phyloP scores from a whole-genome alignment of 108 stramenopile genomes.

The Skeletonema potamos region DNA sequence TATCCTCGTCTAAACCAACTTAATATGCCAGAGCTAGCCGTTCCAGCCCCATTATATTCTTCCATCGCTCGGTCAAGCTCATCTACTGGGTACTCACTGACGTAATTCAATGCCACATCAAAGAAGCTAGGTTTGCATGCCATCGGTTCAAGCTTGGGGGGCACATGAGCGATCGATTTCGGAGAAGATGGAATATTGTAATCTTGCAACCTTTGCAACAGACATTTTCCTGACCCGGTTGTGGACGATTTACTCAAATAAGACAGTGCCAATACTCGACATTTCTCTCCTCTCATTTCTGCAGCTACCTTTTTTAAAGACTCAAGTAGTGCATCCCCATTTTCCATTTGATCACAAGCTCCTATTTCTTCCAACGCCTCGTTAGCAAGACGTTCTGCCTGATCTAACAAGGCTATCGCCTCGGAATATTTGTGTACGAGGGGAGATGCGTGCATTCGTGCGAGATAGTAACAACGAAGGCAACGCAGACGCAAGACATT shows the following conservation, averaged over 20 bases:
- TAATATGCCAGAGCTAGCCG: slow-evolving; percentile 33
- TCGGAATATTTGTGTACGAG: slow-evolving; percentile 43
- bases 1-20: slow-evolving; percentile 35
- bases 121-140: slow-evolving; percentile 76
- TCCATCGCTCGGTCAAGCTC: slow-evolving; percentile 54
- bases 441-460: slow-evolving; percentile 48
- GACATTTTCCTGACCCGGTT: slow-evolving; percentile 23
- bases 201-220: slow-evolving; percentile 66
- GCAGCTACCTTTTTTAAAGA: slow-evolving; percentile 48
- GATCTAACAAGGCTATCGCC: slow-evolving; percentile 62
- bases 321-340: slow-evolving; percentile 51
- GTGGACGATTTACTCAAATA: slow-evolving; percentile 36
- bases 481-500: slow-evolving; percentile 74
- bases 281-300: slow-evolving; percentile 43
- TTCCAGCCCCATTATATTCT: slow-evolving; percentile 17
- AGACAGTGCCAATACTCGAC: slow-evolving; percentile 33
- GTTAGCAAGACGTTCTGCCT: slow-evolving; percentile 50
- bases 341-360: slow-evolving; percentile 78
- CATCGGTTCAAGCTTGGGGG: slow-evolving; percentile 46
- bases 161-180: slow-evolving; percentile 30
- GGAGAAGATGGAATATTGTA: slow-evolving; percentile 54
- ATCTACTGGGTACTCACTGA: slow-evolving; percentile 53
- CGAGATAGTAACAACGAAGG: slow-evolving; percentile 62
- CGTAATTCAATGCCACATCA: slow-evolving; percentile 73
- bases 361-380: slow-evolving; percentile 81